Conservation (phyloP, 2,329 filamentous ascomycete genomes). For the Colletotrichum destructivum region DNA sequence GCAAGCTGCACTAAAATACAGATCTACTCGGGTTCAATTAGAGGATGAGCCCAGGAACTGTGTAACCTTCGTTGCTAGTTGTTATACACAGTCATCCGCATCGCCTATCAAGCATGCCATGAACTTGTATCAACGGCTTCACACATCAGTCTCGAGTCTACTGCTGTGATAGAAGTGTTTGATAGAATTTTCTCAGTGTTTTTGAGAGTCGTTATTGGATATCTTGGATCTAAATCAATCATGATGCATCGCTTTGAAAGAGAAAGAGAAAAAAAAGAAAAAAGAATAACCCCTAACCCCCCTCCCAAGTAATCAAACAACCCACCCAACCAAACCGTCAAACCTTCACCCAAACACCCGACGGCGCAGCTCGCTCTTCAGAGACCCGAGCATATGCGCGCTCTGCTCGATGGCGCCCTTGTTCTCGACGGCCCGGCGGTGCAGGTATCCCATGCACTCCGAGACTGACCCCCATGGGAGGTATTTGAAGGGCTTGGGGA, state of each 20-base stretch:
- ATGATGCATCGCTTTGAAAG: slow-evolving; percentile 6
- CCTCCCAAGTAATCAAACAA: too few species aligned
- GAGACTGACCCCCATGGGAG: slow-evolving; percentile 44
- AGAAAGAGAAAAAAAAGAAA: not conserved
- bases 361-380: slow-evolving; percentile 49
- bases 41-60: too few species aligned
- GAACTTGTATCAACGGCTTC: too few species aligned
- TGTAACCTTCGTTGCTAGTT: too few species aligned
- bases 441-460: slow-evolving; percentile 45
- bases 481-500: slow-evolving; percentile 44
- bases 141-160: not conserved
- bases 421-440: slow-evolving; percentile 46
- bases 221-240: slow-evolving; percentile 1
- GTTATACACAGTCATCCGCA: too few species aligned
- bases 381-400: slow-evolving; percentile 47
- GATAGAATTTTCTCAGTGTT: slow-evolving; percentile 4
- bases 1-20: too few species aligned
- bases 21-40: too few species aligned
- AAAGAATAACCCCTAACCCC: not conserved
- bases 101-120: too few species aligned
- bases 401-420: slow-evolving; percentile 43
- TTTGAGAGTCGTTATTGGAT: slow-evolving; percentile 30
- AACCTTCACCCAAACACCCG: slow-evolving; percentile 44
- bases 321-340: not conserved
- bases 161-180: too few species aligned